Conservation (phyloP, 495 filamentous ascomycete genomes). For the Penicillium parvum region DNA sequence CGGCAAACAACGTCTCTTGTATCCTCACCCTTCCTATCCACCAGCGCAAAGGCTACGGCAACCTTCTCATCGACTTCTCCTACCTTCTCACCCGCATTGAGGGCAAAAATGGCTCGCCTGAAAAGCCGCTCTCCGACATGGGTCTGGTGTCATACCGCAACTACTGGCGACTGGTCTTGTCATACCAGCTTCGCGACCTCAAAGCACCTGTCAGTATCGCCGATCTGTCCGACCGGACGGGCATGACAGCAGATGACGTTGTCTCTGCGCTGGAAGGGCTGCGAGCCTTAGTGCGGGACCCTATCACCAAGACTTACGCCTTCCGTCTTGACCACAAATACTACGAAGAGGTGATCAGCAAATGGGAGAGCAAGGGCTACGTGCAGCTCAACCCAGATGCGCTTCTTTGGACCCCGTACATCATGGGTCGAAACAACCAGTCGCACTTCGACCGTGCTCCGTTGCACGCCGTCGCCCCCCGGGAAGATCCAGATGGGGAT, state of each 20-base stretch:
- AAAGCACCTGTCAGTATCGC: constrained; percentile 65
- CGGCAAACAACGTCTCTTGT: constrained; percentile 94
- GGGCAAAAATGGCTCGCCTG: constrained; percentile 90
- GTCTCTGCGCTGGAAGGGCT: constrained; percentile 88
- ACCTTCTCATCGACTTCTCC: constrained; percentile 95
- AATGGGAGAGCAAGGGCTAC: constrained; percentile 82
- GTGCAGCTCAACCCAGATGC: constrained; percentile 76
- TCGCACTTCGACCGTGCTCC: constrained; percentile 78
- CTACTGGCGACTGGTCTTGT: constrained; percentile 89
- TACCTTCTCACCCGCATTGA: constrained; percentile 93
- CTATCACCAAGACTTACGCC: constrained; percentile 80
- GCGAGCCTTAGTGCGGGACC: constrained; percentile 83
- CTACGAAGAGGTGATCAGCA: constrained; percentile 76
- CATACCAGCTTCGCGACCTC: constrained; percentile 68
- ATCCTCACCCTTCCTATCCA: constrained; percentile 95
- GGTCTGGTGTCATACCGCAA: constrained; percentile 94
- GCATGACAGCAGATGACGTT: constrained; percentile 94
- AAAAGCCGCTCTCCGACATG: constrained; percentile 98
- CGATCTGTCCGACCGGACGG: constrained; percentile 83
- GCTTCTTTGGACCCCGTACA: constrained; percentile 94
- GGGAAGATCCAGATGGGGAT: constrained; percentile 63
- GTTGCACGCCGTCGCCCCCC: constrained; percentile 82
- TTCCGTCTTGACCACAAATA: constrained; percentile 78
- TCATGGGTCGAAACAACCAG: constrained; percentile 86
- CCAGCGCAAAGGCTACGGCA: constrained; percentile 94